Base-by-base conservation (phyloP, 768 basidiomycete genomes). In the Rhodosporidiobolus sp. region DNA sequence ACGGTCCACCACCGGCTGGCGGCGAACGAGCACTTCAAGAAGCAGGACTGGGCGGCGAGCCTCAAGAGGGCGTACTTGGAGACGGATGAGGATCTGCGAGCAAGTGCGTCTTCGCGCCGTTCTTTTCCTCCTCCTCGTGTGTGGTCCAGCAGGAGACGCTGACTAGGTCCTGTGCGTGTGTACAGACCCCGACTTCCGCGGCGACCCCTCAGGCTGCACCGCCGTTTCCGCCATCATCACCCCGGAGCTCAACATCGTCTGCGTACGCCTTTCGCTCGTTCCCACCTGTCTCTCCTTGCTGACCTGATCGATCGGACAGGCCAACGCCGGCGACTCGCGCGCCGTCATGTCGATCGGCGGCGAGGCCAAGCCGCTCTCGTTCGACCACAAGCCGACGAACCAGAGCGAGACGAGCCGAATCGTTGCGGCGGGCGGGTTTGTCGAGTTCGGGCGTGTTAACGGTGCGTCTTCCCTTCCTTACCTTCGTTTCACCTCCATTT, bases 241-340 rank as follows among this genome's bases (percentile, higher is more conserved):
- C 19, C 80, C 84, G 38, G 90, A 95, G 79, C 82, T 81, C 52
- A 88, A 89, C 81, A 88, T 95, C 75, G 81, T 83, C 64, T 78
- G 79, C 62, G 80, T 81, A 32, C 69, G 73, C 72, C 34, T 43
- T 14, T 20, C 46, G 1, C 32, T 16, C 24, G 24, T 5, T 11
- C n/a, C n/a, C 35, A 17, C 32, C 60, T 49, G 2, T 3, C 30
- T 24, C 10, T 22, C 26, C 10, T 10, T 12, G 2, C 58, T 38
- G 16, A 35, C 16, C n/a, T 4, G 16, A 24, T 38, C 45, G 16
- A 30, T 4, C 45, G 3, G 20, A 38, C 78, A 97, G 95, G 96
- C 96, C 32, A 99, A 99, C 81, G 92, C 96, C 32, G 96, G 96
- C 53, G 96, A 99, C 82, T 98, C 96, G 20, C 85, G 96, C 77